These are phyloP conservation scores for Atalantia buxifolia DNA, from an alignment of 345 rosid species.

Conservation along the genomic window DNA sequence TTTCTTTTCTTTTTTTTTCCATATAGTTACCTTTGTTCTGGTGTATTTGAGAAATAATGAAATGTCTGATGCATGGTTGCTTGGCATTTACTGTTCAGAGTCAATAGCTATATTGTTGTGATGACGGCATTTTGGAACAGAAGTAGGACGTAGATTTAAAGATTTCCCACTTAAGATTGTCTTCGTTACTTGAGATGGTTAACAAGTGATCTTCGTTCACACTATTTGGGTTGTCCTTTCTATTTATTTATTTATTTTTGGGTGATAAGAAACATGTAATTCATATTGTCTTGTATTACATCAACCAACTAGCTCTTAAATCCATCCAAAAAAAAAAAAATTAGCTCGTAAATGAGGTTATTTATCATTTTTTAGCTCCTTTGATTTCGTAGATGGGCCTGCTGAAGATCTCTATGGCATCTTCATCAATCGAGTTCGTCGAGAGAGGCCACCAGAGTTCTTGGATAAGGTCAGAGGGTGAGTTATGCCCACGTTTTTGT, in stretches of 20 bases:
- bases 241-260: background rate
- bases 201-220: background rate
- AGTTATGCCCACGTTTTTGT: slow-evolving; percentile 19
- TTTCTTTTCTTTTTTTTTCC: no score
- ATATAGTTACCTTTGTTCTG: background rate
- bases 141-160: background rate
- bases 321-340: no score
- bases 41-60: background rate
- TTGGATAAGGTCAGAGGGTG: slow-evolving; percentile 78
- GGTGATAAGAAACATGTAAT: background rate
- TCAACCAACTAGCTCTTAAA: background rate
- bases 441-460: slow-evolving; percentile 73
- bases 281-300: background rate
- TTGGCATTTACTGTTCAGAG: no score
- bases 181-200: background rate
- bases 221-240: background rate
- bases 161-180: background rate
- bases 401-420: slow-evolving; percentile 96
- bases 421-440: slow-evolving; percentile 74
- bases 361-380: background rate
- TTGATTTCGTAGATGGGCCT: slow-evolving; percentile 61
- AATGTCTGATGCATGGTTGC: background rate
- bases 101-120: background rate
- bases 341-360: background rate
- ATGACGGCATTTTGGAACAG: background rate